Conservation (phyloP, 139 green algal genomes). For the Coelastrella sp. region DNA sequence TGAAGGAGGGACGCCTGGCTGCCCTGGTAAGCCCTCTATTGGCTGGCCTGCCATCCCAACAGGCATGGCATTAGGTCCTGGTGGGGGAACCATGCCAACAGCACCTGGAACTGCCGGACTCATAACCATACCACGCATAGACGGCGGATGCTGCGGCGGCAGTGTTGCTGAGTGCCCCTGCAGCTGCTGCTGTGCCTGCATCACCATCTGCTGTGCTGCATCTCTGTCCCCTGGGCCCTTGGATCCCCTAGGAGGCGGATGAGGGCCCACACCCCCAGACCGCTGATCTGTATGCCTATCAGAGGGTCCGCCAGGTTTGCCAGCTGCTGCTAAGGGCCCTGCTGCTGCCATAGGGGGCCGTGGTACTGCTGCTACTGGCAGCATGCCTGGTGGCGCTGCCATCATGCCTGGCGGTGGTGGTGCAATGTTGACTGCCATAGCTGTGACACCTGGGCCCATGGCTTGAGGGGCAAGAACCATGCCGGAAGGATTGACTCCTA, state of each 20-base stretch:
- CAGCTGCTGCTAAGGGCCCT: background rate
- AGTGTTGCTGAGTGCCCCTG: background rate
- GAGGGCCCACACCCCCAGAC: background rate
- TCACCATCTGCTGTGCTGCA: background rate
- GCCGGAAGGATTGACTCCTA: background rate
- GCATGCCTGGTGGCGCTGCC: slow-evolving; percentile 9
- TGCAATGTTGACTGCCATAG: background rate
- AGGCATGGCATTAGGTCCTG: background rate
- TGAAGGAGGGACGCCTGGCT: background rate
- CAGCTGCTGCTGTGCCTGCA: slow-evolving; percentile 9
- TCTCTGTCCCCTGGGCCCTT: background rate
- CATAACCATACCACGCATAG: background rate
- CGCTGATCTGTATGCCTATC: background rate
- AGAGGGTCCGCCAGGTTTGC: background rate
- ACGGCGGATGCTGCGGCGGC: background rate
- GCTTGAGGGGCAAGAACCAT: background rate
- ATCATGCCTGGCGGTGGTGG: slow-evolving; percentile 10
- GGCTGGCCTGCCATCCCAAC: background rate
- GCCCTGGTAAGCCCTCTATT: background rate
- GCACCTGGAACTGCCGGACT: background rate
- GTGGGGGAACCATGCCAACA: background rate
- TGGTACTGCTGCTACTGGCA: background rate
- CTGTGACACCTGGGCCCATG: background rate
- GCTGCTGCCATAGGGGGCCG: slow-evolving; percentile 29
- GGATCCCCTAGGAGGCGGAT: background rate